These are phyloP conservation scores for Magnaporthiopsis rhizophila DNA, from an alignment of 2,329 filamentous ascomycete species.

Conservation along the genomic window DNA sequence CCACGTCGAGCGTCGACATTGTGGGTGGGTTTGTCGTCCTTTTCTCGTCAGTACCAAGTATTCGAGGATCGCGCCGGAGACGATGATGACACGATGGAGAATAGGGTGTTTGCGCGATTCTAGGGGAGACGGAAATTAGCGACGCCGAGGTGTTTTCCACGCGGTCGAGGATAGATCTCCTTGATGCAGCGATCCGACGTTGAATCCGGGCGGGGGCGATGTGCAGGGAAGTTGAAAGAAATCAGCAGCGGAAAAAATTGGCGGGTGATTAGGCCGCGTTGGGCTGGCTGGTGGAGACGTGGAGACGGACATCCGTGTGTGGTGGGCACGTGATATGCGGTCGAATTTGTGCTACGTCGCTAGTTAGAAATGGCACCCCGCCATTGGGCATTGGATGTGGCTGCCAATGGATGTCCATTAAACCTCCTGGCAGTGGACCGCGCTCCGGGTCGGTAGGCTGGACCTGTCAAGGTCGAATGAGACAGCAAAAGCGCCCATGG, in stretches of 20 bases:
- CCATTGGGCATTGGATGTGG: neutral
- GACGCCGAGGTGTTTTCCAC: neutral
- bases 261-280: neutral
- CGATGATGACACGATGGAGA: neutral
- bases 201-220: neutral
- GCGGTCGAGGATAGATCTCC: neutral
- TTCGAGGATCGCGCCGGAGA: neutral
- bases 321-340: neutral
- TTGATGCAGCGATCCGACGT: neutral
- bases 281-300: neutral
- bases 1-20: conserved; percentile 72
- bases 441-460: too few species aligned
- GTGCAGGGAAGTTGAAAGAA: neutral
- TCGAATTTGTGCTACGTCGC: neutral
- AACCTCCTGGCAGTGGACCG: too few species aligned
- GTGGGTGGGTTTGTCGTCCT: conserved; percentile 5
- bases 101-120: neutral
- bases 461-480: too few species aligned
- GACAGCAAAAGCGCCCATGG: too few species aligned
- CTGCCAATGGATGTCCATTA: neutral
- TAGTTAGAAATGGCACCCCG: neutral
- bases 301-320: neutral
- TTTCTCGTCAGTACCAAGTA: neutral
- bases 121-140: neutral
- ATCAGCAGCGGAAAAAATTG: neutral